These are phyloP conservation scores for Lolium rigidum DNA, from an alignment of 176 grass and related monocot genomes.

Conservation along the genomic window DNA sequence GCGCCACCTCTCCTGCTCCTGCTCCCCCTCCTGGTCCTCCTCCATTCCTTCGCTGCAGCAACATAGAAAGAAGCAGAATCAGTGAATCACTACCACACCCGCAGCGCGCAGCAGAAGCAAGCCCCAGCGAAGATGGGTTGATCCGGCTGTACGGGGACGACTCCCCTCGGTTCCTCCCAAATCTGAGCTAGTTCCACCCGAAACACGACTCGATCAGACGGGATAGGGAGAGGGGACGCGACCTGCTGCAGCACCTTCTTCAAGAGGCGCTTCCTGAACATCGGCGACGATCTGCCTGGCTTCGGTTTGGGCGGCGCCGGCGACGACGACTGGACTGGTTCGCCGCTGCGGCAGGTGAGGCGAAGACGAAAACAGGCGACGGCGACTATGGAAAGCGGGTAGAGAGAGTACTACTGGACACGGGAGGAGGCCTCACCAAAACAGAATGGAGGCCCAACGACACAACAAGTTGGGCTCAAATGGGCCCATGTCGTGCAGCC, in stretches of 20 bases:
- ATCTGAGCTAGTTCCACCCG: background rate
- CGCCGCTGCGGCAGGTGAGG: constrained; percentile 1
- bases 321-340: background rate
- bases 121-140: background rate
- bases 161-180: no score
- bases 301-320: constrained; percentile 5
- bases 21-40: background rate
- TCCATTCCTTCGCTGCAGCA: constrained; percentile 15
- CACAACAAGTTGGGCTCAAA: background rate
- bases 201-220: no score
- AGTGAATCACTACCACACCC: background rate
- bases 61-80: background rate
- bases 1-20: constrained; percentile 1
- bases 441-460: background rate
- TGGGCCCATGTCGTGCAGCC: background rate
- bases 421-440: no score
- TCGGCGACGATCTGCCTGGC: constrained; percentile 21
- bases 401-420: background rate
- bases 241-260: constrained; percentile 70
- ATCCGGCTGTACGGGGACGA: background rate
- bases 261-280: constrained; percentile 70
- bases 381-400: background rate
- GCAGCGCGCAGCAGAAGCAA: background rate
- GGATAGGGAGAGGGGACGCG: background rate
- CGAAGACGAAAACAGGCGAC: constrained; percentile 6